Evolutionary conservation across 2,329 filamentous ascomycete genomes (phyloP), one percentile per base, ranked within the genome.

Genomic region (Boeremia exigua): DNA sequence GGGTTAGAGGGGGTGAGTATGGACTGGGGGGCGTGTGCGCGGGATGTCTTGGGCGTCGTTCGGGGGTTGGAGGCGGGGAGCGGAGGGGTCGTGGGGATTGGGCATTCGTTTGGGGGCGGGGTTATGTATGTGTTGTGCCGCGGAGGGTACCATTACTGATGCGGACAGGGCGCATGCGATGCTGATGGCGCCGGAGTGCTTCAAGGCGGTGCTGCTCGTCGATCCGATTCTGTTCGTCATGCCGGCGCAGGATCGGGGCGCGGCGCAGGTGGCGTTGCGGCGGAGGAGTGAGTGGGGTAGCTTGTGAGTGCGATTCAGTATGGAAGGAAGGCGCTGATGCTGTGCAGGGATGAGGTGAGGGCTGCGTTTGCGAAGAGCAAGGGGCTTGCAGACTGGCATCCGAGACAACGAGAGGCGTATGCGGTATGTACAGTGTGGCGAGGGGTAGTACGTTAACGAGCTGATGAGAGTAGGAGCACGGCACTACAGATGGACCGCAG

Each of bases 191-290:
- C 43, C 27, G 14, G 7, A 7, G 10, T 17, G n/a, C 11, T 46
- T 46, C 23, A 46, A 15, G 12, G 43, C 43, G 4, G 33, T 28
- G 7, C 32, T 46, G 7, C 33, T 30, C 17, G 30, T 46, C 14
- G 43, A 46, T 34, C 43, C 43, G 9, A 46, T 46, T 15, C 30
- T 46, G 28, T 46, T 46, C 29, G 15, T 6, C 14, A 46, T 46
- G 43, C 14, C 15, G 15, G 25, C 27, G 29, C 43, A 46, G 19
- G 43, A 46, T 19, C 14, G 14, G 29, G 29, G 10, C 28, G 23
- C 43, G 4, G 43, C 43, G 8, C 32, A 46, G 27, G 14, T 10
- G 9, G 43, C 43, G n/a, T 12, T 46, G 28, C 6, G 29, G 27
- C 3, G 43, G 23, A 11, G 43, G 33, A 17, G 15, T 17, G 10